Conservation (phyloP, 176 grass and related monocot species). For the Miscanthus lutarioriparius region DNA sequence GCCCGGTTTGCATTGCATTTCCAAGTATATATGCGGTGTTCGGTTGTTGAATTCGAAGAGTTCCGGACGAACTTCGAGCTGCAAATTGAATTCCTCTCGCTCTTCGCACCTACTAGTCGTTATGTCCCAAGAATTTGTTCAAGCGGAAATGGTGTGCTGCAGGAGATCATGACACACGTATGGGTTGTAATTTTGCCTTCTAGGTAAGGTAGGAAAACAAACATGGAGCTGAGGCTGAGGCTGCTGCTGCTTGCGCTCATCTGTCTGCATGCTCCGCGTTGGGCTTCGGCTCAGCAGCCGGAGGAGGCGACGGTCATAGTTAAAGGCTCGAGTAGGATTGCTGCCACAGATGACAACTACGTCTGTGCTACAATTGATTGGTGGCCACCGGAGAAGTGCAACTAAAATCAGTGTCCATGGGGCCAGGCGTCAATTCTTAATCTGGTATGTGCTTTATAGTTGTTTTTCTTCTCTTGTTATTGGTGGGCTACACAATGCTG, state of each 20-base stretch:
- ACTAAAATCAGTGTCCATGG: conserved; percentile 98
- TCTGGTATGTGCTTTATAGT: conserved; percentile 58
- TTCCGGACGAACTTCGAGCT: neutral
- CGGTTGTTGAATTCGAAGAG: neutral
- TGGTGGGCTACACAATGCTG: neutral
- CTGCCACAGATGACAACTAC: conserved; percentile 66
- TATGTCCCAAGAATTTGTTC: neutral
- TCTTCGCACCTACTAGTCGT: neutral
- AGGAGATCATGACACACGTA: neutral
- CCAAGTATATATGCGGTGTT: neutral
- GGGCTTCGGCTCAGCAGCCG: conserved; percentile 51
- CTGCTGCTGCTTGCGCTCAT: conserved; percentile 30
- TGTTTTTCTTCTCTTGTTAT: conserved; percentile 9
- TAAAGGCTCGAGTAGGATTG: conserved; percentile 67
- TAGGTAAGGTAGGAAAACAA: conserved; percentile 1
- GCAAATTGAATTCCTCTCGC: neutral
- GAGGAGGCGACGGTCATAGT: conserved; percentile 61
- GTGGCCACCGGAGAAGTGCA: conserved; percentile 98
- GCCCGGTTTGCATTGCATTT: neutral
- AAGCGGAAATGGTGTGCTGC: neutral
- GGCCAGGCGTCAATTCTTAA: conserved; percentile 87
- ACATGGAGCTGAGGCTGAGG: conserved; percentile 31
- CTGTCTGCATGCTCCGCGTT: conserved; percentile 33
- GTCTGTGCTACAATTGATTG: conserved; percentile 97
- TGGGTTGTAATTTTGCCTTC: conserved; percentile 1